Evolutionary conservation across 225 moss, liverwort and hornwort genomes (phyloP).

Genomic region (Pseudoscleropodium purum): DNA sequence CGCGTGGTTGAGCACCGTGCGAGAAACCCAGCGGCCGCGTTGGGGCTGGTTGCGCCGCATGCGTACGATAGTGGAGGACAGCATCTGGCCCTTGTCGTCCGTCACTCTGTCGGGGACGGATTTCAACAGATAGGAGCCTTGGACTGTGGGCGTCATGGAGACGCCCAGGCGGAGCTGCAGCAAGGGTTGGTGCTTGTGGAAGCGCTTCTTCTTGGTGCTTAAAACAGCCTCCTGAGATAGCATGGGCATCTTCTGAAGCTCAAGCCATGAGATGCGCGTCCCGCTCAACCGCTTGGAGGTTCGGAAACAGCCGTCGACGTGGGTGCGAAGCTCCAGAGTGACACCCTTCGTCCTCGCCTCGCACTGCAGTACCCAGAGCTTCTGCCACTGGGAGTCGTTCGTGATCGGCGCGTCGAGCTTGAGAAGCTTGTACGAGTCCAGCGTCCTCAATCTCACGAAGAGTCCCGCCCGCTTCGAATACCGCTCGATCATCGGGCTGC

Average conservation of each 20-base stretch:
- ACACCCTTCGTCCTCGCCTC: constrained; percentile 62
- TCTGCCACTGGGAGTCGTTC: constrained; percentile 54
- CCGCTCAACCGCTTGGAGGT: constrained; percentile 42
- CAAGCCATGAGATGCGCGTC: constrained; percentile 43
- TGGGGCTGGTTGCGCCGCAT: constrained; percentile 68
- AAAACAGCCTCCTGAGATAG: constrained; percentile 46
- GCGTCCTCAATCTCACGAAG: constrained; percentile 50
- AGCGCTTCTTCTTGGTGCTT: constrained; percentile 23
- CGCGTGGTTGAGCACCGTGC: constrained; percentile 76
- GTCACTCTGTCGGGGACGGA: constrained; percentile 77
- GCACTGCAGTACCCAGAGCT: constrained; percentile 65
- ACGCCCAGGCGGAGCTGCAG: constrained; percentile 35
- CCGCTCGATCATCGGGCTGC: background rate
- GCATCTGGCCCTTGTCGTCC: constrained; percentile 67
- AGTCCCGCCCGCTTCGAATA: background rate
- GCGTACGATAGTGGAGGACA: constrained; percentile 51
- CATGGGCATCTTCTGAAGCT: constrained; percentile 51
- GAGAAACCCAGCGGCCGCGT: constrained; percentile 71
- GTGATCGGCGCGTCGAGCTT: constrained; percentile 55
- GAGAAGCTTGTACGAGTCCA: constrained; percentile 58
- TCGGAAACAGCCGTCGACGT: constrained; percentile 31
- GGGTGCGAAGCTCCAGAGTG: constrained; percentile 44
- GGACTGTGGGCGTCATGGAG: constrained; percentile 69
- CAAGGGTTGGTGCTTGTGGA: background rate
- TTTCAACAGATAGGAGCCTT: constrained; percentile 62